Evolutionary conservation across 805 yeast species (phyloP).

Genomic region (Candida chilensis): DNA sequence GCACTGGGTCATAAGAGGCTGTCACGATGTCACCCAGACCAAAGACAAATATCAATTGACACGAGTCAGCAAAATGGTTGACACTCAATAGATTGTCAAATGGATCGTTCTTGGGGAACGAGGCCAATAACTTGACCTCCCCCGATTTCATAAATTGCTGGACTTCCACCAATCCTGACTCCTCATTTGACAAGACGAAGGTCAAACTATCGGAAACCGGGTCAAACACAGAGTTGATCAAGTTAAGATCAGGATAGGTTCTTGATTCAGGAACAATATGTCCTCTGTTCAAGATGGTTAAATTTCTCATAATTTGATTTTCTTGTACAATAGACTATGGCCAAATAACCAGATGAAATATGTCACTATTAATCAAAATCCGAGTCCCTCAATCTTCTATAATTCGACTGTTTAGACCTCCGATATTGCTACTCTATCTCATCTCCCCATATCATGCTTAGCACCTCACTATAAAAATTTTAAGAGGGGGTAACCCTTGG

Average conservation of each 20-base stretch:
- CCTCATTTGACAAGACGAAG: conserved; percentile 45
- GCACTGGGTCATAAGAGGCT: conserved; percentile 47
- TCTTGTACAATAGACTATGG: no score
- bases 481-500: no score
- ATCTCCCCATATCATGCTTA: no score
- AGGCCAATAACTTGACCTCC: conserved; percentile 43
- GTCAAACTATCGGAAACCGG: conserved; percentile 67
- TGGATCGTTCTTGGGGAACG: conserved; percentile 40
- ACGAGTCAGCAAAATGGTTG: conserved; percentile 61
- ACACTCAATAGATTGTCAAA: conserved; percentile 35
- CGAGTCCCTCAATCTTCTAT: no score
- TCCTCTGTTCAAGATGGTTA: conserved; percentile 46
- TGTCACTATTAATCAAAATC: no score
- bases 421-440: no score
- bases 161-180: conserved; percentile 56
- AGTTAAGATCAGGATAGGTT: conserved; percentile 57
- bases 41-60: conserved; percentile 58
- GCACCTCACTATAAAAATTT: no score
- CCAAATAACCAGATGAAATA: no score
- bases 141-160: conserved; percentile 69
- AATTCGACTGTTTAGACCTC: no score
- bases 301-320: conserved; percentile 29
- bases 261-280: conserved; percentile 39
- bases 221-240: conserved; percentile 50
- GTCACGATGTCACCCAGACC: conserved; percentile 68